Evolutionary conservation across 164 flowering plant genomes (phyloP), one percentile per base, ranked within the genome.

Genomic region (Sextonia rubra): DNA sequence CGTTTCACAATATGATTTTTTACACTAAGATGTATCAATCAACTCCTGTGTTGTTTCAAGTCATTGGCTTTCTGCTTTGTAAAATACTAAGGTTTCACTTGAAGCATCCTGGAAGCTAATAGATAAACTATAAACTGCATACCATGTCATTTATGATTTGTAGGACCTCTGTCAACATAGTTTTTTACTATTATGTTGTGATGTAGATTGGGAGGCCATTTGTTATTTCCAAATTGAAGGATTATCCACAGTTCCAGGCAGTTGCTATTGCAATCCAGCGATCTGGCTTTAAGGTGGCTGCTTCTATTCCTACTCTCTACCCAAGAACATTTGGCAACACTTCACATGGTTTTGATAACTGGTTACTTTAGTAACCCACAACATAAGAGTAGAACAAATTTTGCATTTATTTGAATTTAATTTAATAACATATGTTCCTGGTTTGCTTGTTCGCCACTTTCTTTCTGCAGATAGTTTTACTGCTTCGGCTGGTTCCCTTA

Each of bases 401-500:
- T 37, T 37, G 44, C 44, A 37, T 37, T 7, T 37, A 37, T 37
- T 37, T 37, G 11, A 37, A 37, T 37, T 37, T 37, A 37, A 37
- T 37, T 37, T 37, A 37, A 37, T 37, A 37, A 37, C 44, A 37
- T 7, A 37, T 37, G 5, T 37, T 37, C 44, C 44, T 37, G 44
- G 44, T 5, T 37, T 37, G 44, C 44, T 37, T 8, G 17, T 68
- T 3, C 15, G 25, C 27, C 22, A 61, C 48, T 24, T 14, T 56
- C 56, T 9, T 61, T 26, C 15, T 70, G 23, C 91, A 95, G 98
- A 95, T 95, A 73, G 91, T 88, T 26, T 82, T 95, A 71, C 86
- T 95, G 77, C 97, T 95, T 76, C 93, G 99, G 69, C 95, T 95
- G 73, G 99, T 89, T 80, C 99, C 99, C 27, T 68, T 95, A 49